Evolutionary conservation across 257 asterid genomes (phyloP), one percentile per base, ranked within the genome.

Genomic region (Datura wrightii): DNA sequence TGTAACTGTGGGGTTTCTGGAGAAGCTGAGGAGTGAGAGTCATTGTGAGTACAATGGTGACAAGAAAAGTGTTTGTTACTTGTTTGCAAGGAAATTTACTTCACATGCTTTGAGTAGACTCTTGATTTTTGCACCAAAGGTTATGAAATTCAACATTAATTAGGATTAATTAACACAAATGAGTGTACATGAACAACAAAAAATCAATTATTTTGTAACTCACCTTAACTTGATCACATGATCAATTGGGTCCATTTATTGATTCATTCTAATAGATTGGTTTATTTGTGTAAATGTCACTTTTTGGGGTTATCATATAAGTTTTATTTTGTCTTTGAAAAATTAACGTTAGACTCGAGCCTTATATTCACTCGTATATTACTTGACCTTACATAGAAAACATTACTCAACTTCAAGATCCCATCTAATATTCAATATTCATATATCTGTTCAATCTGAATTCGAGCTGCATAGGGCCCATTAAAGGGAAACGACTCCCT

Each of bases 51-150:
- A 96, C 86, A 96, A 96, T 82, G 98, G 97, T 86, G 62, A 81
- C 60, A 81, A 79, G 19, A 92, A 92, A 0, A 87, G 86, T 70
- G 83, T 89, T 15, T 96, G 99, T 79, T 84, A 65, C 88, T 85
- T 96, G 91, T 96, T 96, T 92, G 98, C 99, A 13, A 93, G 98
- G 55, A 93, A 96, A 83, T 96, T 96, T 54, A 86, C 93, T 0
- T 53, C 56, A 4, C 81, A 92, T 86, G 87, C 98, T 1, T 91
- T 96, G 84, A 93, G 87, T 11, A 91, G 97, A 88, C 19, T 96
- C 83, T 9, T 94, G 83, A 90, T 89, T 82, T 89, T 92, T 89
- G 97, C 98, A 58, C 98, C 99, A 2, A 83, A 71, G 16, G 59
- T 93, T 24, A 94, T 96, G 99, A 92, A 90, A 24, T 96, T 94